These are phyloP conservation scores for Stemphylium beticola DNA, from an alignment of 2,329 filamentous ascomycete genomes.

Conservation along the genomic window DNA sequence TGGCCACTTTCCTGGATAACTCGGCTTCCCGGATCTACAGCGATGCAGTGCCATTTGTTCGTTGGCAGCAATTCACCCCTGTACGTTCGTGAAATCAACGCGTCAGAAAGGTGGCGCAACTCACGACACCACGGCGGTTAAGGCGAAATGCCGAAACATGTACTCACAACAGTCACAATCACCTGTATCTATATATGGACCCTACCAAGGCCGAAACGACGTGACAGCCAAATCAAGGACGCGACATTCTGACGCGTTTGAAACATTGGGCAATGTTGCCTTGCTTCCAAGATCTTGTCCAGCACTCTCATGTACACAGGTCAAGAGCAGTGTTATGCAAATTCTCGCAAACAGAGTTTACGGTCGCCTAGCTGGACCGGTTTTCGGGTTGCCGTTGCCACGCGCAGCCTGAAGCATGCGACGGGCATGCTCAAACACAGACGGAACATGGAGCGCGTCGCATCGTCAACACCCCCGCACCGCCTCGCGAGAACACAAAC, in stretches of 20 bases:
- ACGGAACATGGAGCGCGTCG: conserved; percentile 46
- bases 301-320: background rate
- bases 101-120: background rate
- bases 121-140: background rate
- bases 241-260: conserved; percentile 15
- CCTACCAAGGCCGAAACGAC: background rate
- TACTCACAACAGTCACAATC: background rate
- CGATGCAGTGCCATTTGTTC: background rate
- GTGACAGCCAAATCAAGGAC: conserved; percentile 13
- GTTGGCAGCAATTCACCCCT: background rate
- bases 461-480: conserved; percentile 25
- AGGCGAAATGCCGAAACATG: conserved; percentile 1
- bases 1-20: background rate
- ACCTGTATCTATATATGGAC: background rate
- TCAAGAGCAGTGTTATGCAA: conserved; percentile 4
- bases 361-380: conserved; percentile 14
- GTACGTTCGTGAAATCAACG: background rate
- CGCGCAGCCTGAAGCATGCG: conserved; percentile 27
- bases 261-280: conserved; percentile 12
- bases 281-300: conserved; percentile 9
- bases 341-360: conserved; percentile 35
- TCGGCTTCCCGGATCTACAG: background rate
- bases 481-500: conserved; percentile 21
- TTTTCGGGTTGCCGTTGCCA: conserved; percentile 10
- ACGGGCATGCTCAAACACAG: conserved; percentile 38